Evolutionary conservation across 352 stramenopile genomes (phyloP).

Genomic region (Phytophthora litchii): DNA sequence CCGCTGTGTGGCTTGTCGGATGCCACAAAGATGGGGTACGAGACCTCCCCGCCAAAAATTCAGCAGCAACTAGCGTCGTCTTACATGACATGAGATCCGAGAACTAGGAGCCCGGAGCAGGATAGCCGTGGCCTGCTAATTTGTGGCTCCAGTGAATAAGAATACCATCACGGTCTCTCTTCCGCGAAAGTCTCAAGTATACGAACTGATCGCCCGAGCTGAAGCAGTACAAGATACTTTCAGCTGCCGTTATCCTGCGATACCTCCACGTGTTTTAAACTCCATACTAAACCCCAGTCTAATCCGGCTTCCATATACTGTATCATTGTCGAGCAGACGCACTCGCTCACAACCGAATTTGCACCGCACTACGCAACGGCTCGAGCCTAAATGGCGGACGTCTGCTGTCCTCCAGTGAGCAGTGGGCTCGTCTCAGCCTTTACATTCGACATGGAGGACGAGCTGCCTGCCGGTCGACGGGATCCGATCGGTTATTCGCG

Average conservation of each 20-base stretch:
- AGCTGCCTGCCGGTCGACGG: conserved; percentile 6
- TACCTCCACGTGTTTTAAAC: conserved; percentile 13
- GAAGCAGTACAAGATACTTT: conserved; percentile 28
- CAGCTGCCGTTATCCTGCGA: conserved; percentile 14
- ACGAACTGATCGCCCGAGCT: conserved; percentile 5
- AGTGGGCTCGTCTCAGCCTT: conserved; percentile 36
- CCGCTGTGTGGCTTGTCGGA: conserved; percentile 8
- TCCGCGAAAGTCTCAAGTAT: conserved; percentile 3
- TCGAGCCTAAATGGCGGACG: conserved; percentile 20
- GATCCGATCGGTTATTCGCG: conserved; percentile 24
- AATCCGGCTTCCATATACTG: background rate
- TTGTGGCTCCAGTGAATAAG: conserved; percentile 14
- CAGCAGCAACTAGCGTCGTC: background rate
- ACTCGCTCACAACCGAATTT: conserved; percentile 35
- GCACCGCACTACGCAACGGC: background rate
- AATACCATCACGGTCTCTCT: conserved; percentile 8
- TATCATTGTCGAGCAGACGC: conserved; percentile 15
- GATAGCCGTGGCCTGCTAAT: too few relatives aligned
- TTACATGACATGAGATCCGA: too few relatives aligned
- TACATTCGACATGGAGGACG: conserved; percentile 47
- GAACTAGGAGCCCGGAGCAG: too few relatives aligned
- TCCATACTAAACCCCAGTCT: conserved; percentile 23
- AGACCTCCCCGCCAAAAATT: conserved; percentile 26
- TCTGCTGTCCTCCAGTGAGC: conserved; percentile 21
- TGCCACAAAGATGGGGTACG: conserved; percentile 29